Conservation (phyloP, 352 stramenopile species). For the Hyaloperonospora arabidopsidis region DNA sequence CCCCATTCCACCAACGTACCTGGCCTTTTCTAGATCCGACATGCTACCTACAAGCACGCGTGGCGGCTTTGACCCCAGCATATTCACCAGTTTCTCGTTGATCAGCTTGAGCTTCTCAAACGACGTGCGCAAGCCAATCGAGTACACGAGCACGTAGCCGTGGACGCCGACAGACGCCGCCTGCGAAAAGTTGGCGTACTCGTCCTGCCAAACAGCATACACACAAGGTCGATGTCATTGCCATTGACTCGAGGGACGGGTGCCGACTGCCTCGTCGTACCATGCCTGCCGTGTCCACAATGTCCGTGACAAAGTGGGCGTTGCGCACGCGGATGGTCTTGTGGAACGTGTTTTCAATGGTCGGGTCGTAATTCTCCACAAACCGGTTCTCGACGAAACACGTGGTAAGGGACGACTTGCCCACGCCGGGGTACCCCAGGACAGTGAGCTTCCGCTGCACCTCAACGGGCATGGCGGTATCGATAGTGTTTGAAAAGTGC, state of each 20-base stretch:
- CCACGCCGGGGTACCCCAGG: slow-evolving; percentile 90
- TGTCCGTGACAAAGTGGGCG: slow-evolving; percentile 94
- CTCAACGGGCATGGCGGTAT: slow-evolving; percentile 72
- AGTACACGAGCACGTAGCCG: slow-evolving; percentile 94
- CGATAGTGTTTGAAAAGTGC: slow-evolving; percentile 5
- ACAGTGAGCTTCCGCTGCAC: slow-evolving; percentile 94
- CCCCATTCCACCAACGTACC: slow-evolving; percentile 32
- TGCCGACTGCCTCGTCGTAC: slow-evolving; percentile 20
- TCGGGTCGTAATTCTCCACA: slow-evolving; percentile 91
- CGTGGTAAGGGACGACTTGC: slow-evolving; percentile 92
- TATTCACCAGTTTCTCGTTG: slow-evolving; percentile 92
- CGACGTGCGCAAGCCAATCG: slow-evolving; percentile 86
- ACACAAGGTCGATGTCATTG: background rate
- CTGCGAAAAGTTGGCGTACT: slow-evolving; percentile 94
- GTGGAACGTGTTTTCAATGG: slow-evolving; percentile 95
- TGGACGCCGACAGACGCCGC: slow-evolving; percentile 92
- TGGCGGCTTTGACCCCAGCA: slow-evolving; percentile 88
- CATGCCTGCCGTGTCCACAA: slow-evolving; percentile 96
- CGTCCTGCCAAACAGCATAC: slow-evolving; percentile 54
- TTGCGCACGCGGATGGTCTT: slow-evolving; percentile 95
- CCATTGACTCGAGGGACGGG: background rate
- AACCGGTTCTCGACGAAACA: slow-evolving; percentile 92
- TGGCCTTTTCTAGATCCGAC: slow-evolving; percentile 89
- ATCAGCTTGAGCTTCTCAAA: slow-evolving; percentile 93
- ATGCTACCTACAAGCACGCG: slow-evolving; percentile 93